Conservation (phyloP, 352 stramenopile species). For the Phytophthora multivora region DNA sequence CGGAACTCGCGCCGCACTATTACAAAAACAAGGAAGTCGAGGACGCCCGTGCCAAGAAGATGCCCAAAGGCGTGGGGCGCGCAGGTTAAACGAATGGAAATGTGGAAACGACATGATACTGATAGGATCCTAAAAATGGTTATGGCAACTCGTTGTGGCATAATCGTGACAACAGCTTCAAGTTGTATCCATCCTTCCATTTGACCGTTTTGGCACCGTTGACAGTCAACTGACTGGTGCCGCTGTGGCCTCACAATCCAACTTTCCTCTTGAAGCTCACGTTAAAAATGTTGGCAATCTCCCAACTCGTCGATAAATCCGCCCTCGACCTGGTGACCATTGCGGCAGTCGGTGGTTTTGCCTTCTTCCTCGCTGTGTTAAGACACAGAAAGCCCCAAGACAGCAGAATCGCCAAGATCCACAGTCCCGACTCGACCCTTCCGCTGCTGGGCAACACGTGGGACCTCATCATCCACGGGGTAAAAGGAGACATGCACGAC, state of each 20-base stretch:
- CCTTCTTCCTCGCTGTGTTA: background rate
- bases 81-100: no score
- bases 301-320: constrained; percentile 9
- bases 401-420: constrained; percentile 1
- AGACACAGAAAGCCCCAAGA: constrained; percentile 7
- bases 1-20: constrained; percentile 99
- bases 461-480: constrained; percentile 27
- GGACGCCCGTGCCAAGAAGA: constrained; percentile 96
- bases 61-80: constrained; percentile 89
- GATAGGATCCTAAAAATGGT: no score
- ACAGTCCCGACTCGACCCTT: constrained; percentile 29
- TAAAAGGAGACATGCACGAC: constrained; percentile 39
- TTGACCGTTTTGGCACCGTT: background rate
- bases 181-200: background rate
- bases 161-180: constrained; percentile 17
- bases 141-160: constrained; percentile 4
- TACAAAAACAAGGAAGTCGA: constrained; percentile 98
- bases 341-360: background rate
- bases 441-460: constrained; percentile 44
- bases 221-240: no score
- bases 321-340: background rate
- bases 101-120: no score
- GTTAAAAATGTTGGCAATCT: constrained; percentile 24
- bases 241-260: constrained; percentile 2
- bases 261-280: constrained; percentile 3